Percentiles rank a stretch among this genome's conserved stretches.
Evolutionary conservation across 805 yeast species (phyloP).

Genomic region (Metschnikowia similis): DNA sequence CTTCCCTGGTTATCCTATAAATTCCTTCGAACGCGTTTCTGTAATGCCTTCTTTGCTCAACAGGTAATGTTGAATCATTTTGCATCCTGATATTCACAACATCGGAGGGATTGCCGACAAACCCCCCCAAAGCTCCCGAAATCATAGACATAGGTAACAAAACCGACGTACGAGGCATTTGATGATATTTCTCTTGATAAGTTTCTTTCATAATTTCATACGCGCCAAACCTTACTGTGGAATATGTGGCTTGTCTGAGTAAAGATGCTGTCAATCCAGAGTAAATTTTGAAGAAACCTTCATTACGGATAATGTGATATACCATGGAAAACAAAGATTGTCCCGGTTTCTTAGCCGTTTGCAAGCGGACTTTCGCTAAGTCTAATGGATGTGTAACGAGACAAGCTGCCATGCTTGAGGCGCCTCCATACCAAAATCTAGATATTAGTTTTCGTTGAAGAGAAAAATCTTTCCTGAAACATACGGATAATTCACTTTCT

Average conservation of each 20-base stretch:
- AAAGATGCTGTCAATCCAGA: conserved; percentile 80
- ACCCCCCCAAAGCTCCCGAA: conserved; percentile 81
- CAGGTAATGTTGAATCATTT: conserved; percentile 70
- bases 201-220: conserved; percentile 69
- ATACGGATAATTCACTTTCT: conserved; percentile 20
- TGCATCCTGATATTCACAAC: conserved; percentile 89
- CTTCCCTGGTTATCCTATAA: conserved; percentile 52
- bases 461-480: conserved; percentile 1
- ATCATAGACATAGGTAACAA: conserved; percentile 77
- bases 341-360: conserved; percentile 68
- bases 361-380: conserved; percentile 81
- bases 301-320: conserved; percentile 52
- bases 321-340: conserved; percentile 61
- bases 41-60: conserved; percentile 65
- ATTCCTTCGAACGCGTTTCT: conserved; percentile 77
- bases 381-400: conserved; percentile 78
- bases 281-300: conserved; percentile 69
- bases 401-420: conserved; percentile 65
- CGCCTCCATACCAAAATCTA: conserved; percentile 65
- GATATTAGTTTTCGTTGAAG: conserved; percentile 4
- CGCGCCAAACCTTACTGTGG: conserved; percentile 82
- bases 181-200: conserved; percentile 35
- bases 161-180: conserved; percentile 51
- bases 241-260: conserved; percentile 82
- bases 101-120: conserved; percentile 86